Percentiles rank a stretch among this genome's conserved stretches.
Evolutionary conservation across 2,329 filamentous ascomycete genomes (phyloP).

Genomic region (Fusarium equiseti): DNA sequence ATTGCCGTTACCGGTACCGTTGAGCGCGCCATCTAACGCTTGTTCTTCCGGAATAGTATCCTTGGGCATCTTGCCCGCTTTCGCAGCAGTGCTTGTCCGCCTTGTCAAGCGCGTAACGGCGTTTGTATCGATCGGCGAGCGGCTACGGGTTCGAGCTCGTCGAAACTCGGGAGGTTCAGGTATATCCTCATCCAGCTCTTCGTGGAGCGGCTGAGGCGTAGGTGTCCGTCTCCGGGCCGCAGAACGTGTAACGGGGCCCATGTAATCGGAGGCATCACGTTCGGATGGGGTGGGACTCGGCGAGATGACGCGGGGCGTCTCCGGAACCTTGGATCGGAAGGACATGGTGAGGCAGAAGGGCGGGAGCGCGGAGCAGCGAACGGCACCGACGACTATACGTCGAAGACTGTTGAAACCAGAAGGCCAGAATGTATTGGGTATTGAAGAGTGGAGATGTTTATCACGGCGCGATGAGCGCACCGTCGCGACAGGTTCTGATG

Average conservation of each 20-base stretch:
- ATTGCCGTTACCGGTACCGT: slow-evolving; percentile 52
- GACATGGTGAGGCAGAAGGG: slow-evolving; percentile 70
- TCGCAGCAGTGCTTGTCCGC: slow-evolving; percentile 56
- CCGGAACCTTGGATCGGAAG: slow-evolving; percentile 70
- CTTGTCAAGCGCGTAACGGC: slow-evolving; percentile 66
- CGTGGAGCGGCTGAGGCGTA: slow-evolving; percentile 70
- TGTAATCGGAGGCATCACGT: slow-evolving; percentile 61
- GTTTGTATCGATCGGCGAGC: slow-evolving; percentile 71
- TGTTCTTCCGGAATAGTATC: slow-evolving; percentile 36
- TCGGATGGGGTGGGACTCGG: slow-evolving; percentile 77
- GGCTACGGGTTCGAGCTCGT: slow-evolving; percentile 77
- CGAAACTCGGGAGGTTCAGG: slow-evolving; percentile 61
- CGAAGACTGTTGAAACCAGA: slow-evolving; percentile 61
- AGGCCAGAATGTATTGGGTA: slow-evolving; percentile 55
- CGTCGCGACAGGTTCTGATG: slow-evolving; percentile 31
- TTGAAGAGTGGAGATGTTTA: slow-evolving; percentile 59
- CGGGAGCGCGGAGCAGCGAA: slow-evolving; percentile 68
- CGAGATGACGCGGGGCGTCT: slow-evolving; percentile 88
- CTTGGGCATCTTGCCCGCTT: slow-evolving; percentile 46
- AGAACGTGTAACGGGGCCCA: slow-evolving; percentile 82
- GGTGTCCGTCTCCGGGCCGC: slow-evolving; percentile 69
- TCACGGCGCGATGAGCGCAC: slow-evolving; percentile 63
- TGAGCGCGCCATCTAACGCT: slow-evolving; percentile 50
- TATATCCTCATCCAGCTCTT: slow-evolving; percentile 66
- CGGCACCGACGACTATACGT: slow-evolving; percentile 67